A percentile compares a stretch with the other conserved stretches of the same genome.
Evolutionary conservation across 257 asterid genomes (phyloP).

Genomic region (Anisodus acutangulus): DNA sequence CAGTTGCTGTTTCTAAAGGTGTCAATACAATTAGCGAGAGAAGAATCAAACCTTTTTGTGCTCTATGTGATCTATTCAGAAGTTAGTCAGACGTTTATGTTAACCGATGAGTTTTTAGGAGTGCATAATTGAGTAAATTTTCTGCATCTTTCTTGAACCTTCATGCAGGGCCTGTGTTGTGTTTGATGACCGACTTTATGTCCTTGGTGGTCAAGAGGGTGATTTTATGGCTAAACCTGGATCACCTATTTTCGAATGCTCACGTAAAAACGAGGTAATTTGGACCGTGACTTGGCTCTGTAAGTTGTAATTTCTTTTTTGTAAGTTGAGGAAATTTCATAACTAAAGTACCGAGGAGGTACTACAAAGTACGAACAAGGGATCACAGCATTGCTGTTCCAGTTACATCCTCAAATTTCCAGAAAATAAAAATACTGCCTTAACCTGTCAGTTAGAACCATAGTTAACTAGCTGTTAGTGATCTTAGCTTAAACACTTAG

Average conservation of each 20-base stretch:
- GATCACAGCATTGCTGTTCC: not conserved
- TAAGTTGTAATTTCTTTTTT: not conserved
- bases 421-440: not conserved
- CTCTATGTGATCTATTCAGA: not conserved
- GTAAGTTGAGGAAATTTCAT: not conserved
- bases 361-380: not conserved
- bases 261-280: conserved; percentile 83
- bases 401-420: not conserved
- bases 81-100: not conserved
- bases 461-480: too few relatives aligned
- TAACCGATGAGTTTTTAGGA: not conserved
- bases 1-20: not conserved
- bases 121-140: conserved; percentile 9
- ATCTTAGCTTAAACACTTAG: too few relatives aligned
- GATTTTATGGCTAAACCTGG: conserved; percentile 97
- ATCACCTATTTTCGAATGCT: conserved; percentile 88
- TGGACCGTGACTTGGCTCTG: conserved; percentile 7
- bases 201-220: conserved; percentile 92
- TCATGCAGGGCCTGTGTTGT: conserved; percentile 80
- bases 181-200: conserved; percentile 64
- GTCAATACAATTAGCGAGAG: not conserved
- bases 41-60: not conserved
- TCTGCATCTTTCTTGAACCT: conserved; percentile 24
- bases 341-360: not conserved
- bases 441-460: too few relatives aligned